Percentiles rank a stretch among this genome's conserved stretches.
Conservation (phyloP, 73 alveolate species). For the Paramecium sonneborni region DNA sequence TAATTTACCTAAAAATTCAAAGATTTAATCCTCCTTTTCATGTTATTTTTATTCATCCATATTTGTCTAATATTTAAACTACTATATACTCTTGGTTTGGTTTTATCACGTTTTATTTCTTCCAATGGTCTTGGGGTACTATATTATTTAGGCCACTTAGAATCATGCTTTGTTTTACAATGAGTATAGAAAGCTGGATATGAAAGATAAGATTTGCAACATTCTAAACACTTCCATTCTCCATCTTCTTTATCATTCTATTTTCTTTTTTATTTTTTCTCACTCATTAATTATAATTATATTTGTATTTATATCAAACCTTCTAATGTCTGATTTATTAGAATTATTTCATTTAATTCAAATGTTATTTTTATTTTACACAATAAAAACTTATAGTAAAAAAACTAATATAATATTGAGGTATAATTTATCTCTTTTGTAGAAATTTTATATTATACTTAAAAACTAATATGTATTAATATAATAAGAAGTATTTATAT, state of each 20-base stretch:
- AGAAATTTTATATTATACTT: no score
- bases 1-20: slow-evolving; percentile 50
- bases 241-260: slow-evolving; percentile 48
- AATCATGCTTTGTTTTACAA: slow-evolving; percentile 91
- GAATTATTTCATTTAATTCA: no score
- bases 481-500: no score
- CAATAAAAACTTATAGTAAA: no score
- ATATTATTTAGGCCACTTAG: slow-evolving; percentile 41
- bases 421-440: no score
- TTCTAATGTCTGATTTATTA: no score
- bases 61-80: background rate
- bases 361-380: no score
- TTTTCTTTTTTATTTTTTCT: background rate
- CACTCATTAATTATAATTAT: slow-evolving; percentile 38
- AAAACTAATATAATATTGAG: no score
- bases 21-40: slow-evolving; percentile 51
- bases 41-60: slow-evolving; percentile 51
- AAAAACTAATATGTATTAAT: no score
- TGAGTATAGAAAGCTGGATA: slow-evolving; percentile 98
- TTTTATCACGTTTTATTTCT: slow-evolving; percentile 44
- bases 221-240: slow-evolving; percentile 59
- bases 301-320: background rate
- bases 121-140: slow-evolving; percentile 56
- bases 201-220: slow-evolving; percentile 82
- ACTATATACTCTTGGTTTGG: background rate